phyloP scores from a whole-genome alignment of 345 rosid species.

The Pseudoturritis turrita region DNA sequence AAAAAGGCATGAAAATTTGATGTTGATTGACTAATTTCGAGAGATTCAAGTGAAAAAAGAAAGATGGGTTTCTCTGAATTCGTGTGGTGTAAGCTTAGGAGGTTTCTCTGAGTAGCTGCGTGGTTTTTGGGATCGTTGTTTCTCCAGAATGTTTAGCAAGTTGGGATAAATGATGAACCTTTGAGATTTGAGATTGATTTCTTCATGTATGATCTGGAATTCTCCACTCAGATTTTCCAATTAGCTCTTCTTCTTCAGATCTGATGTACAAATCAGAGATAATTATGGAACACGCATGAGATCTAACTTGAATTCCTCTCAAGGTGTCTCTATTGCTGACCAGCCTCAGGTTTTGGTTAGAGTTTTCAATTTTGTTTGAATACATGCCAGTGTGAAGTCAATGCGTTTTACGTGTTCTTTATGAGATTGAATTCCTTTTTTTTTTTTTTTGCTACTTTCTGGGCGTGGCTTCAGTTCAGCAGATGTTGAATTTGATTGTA shows the following conservation, averaged over 20 bases:
- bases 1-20: background rate
- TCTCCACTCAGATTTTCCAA: background rate
- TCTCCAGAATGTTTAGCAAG: background rate
- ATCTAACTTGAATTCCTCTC: background rate
- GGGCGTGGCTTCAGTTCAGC: background rate
- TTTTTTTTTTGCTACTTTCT: background rate
- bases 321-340: background rate
- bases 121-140: conserved; percentile 13
- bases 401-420: background rate
- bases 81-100: background rate
- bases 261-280: background rate
- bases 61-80: background rate
- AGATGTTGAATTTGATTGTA: background rate
- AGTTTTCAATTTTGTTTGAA: background rate
- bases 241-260: conserved; percentile 3
- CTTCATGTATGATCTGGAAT: background rate
- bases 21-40: background rate
- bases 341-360: background rate
- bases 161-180: conserved; percentile 5
- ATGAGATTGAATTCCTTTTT: background rate
- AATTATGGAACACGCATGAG: background rate
- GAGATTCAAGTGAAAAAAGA: background rate
- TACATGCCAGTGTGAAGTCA: background rate
- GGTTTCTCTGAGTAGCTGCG: background rate
- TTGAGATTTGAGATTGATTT: conserved; percentile 12